phyloP scores from a whole-genome alignment of 2,329 filamentous ascomycete species.

The Colletotrichum cordylinicola region DNA sequence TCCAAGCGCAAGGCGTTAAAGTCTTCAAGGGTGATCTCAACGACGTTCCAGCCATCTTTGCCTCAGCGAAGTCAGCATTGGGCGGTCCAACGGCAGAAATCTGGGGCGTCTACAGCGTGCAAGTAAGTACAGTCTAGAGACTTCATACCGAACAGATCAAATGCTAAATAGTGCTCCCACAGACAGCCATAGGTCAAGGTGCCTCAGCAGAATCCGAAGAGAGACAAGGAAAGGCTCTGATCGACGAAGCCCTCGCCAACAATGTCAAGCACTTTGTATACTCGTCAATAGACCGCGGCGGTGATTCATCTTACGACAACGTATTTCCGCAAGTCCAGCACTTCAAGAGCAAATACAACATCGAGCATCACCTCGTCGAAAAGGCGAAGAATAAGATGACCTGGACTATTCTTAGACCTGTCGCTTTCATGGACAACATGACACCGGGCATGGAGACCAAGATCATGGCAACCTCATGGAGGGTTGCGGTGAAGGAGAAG shows the following conservation, averaged over 20 bases:
- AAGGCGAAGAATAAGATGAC: constrained; percentile 48
- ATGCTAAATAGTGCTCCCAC: neutral
- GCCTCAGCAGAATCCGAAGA: constrained; percentile 30
- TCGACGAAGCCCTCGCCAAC: constrained; percentile 61
- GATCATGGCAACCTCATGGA: constrained; percentile 40
- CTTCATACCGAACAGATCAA: neutral
- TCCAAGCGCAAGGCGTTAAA: constrained; percentile 48
- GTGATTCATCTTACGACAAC: constrained; percentile 50
- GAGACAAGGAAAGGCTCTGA: constrained; percentile 60
- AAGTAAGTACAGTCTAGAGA: constrained; percentile 34
- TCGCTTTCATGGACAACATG: constrained; percentile 66
- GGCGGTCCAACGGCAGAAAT: constrained; percentile 32
- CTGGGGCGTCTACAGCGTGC: constrained; percentile 67
- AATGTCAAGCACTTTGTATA: constrained; percentile 68
- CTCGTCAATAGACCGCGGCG: constrained; percentile 64
- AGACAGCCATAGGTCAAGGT: neutral
- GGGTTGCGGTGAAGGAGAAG: constrained; percentile 31
- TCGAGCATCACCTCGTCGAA: constrained; percentile 67
- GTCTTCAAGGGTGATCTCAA: constrained; percentile 62
- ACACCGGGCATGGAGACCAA: constrained; percentile 34
- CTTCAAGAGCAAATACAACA: constrained; percentile 65
- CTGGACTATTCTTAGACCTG: constrained; percentile 68
- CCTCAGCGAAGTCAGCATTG: constrained; percentile 35
- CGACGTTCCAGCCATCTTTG: constrained; percentile 52
- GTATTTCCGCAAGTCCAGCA: constrained; percentile 64